phyloP scores from a whole-genome alignment of 1,284 basidiomycete species.

The Ustilago bromivora region DNA sequence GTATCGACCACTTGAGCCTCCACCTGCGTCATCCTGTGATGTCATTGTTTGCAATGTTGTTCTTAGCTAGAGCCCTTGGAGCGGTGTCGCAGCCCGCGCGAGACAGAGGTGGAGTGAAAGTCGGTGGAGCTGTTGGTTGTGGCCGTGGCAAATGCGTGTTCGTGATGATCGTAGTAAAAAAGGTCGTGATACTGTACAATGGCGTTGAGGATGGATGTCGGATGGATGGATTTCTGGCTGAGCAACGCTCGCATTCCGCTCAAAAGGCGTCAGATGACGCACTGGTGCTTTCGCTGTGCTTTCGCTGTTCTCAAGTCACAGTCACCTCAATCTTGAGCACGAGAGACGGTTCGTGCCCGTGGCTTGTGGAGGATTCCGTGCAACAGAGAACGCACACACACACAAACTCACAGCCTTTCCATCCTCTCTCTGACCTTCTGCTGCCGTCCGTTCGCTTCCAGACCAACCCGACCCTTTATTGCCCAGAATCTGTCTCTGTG shows the following conservation, averaged over 20 bases:
- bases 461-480: background rate
- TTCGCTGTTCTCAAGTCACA: background rate
- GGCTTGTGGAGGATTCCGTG: background rate
- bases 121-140: background rate
- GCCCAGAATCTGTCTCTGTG: background rate
- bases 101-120: background rate
- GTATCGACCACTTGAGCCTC: conserved; percentile 32
- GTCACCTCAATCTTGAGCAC: background rate
- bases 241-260: conserved; percentile 18
- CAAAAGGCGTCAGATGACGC: conserved; percentile 35
- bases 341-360: conserved; percentile 2
- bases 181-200: background rate
- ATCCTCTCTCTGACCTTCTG: background rate
- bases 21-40: conserved; percentile 11
- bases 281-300: conserved; percentile 29
- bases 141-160: background rate
- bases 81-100: background rate
- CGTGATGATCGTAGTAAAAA: background rate
- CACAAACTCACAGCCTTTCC: too few species aligned
- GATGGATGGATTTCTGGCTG: background rate
- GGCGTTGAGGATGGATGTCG: background rate
- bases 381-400: too few species aligned
- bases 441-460: background rate
- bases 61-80: background rate
- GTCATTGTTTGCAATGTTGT: conserved; percentile 17